Evolutionary conservation across 2,329 filamentous ascomycete genomes (phyloP).

Genomic region (Trichophyton mentagrophytes): DNA sequence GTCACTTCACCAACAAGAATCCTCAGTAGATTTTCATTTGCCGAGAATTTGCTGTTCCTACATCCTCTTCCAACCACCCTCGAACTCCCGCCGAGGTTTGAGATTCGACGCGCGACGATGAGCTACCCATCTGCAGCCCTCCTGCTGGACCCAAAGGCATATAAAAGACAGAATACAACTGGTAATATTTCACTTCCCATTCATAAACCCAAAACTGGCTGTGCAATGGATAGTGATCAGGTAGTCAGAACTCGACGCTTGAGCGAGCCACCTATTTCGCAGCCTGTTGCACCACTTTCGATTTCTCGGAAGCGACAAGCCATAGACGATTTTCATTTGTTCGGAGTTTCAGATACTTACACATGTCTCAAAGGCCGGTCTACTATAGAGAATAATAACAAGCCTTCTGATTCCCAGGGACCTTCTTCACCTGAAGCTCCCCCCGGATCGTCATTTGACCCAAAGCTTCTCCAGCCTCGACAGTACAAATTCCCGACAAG

Average conservation of each 20-base stretch:
- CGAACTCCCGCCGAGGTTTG: background rate
- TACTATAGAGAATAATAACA: background rate
- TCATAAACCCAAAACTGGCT: background rate
- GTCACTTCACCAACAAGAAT: background rate
- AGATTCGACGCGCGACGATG: slow-evolving; percentile 6
- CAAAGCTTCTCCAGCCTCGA: slow-evolving; percentile 13
- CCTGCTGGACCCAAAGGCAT: slow-evolving; percentile 33
- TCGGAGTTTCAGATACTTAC: background rate
- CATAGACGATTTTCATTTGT: background rate
- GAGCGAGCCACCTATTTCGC: background rate
- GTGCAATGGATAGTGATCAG: background rate
- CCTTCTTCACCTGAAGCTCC: background rate
- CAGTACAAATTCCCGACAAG: slow-evolving; percentile 4
- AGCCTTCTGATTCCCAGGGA: background rate
- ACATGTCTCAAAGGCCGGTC: slow-evolving; percentile 3
- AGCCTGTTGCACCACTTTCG: background rate
- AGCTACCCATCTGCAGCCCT: slow-evolving; percentile 27
- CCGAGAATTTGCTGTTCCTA: background rate
- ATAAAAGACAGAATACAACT: slow-evolving; percentile 22
- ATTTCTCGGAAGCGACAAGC: background rate
- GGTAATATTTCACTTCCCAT: slow-evolving; percentile 8
- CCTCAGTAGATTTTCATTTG: background rate
- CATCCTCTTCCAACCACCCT: background rate
- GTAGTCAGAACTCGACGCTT: background rate
- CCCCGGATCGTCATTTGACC: slow-evolving; percentile 10